These are phyloP conservation scores for Colletotrichum noveboracense DNA, from an alignment of 2,329 filamentous ascomycete species.

Conservation along the genomic window DNA sequence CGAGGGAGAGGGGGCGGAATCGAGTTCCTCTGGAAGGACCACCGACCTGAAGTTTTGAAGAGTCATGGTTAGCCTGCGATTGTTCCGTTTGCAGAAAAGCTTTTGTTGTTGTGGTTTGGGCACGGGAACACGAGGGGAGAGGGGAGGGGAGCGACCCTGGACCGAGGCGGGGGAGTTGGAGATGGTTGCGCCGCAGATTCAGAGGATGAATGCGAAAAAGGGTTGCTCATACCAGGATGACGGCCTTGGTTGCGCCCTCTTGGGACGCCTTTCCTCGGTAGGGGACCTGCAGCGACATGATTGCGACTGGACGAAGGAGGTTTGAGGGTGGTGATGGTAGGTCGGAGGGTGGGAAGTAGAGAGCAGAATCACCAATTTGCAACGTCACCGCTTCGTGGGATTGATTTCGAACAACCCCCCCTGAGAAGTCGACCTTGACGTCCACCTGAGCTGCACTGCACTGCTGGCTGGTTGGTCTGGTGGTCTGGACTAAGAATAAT, in stretches of 20 bases:
- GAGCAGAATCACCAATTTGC: slow-evolving; percentile 3
- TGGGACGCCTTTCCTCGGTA: slow-evolving; percentile 55
- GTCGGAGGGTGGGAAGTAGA: background rate
- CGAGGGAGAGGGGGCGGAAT: slow-evolving; percentile 92
- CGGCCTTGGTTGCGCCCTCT: slow-evolving; percentile 79
- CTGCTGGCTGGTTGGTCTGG: background rate
- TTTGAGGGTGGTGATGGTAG: slow-evolving; percentile 17
- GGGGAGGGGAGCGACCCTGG: background rate
- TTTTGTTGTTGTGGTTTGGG: background rate
- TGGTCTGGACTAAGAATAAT: background rate
- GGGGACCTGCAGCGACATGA: slow-evolving; percentile 64
- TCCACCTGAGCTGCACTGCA: background rate
- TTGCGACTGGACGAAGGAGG: background rate
- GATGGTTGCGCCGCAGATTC: slow-evolving; percentile 9
- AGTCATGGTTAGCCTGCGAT: slow-evolving; percentile 30
- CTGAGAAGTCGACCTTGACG: slow-evolving; percentile 13
- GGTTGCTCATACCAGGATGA: slow-evolving; percentile 75
- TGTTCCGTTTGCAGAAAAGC: slow-evolving; percentile 6
- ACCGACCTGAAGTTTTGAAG: slow-evolving; percentile 70
- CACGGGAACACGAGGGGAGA: slow-evolving; percentile 19
- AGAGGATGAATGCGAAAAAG: slow-evolving; percentile 19
- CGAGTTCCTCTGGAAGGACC: slow-evolving; percentile 94
- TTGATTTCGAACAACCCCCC: background rate
- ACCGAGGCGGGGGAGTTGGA: slow-evolving; percentile 12
- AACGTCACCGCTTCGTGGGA: slow-evolving; percentile 21